Conservation (phyloP, 768 basidiomycete genomes). For the Suillus discolor region DNA sequence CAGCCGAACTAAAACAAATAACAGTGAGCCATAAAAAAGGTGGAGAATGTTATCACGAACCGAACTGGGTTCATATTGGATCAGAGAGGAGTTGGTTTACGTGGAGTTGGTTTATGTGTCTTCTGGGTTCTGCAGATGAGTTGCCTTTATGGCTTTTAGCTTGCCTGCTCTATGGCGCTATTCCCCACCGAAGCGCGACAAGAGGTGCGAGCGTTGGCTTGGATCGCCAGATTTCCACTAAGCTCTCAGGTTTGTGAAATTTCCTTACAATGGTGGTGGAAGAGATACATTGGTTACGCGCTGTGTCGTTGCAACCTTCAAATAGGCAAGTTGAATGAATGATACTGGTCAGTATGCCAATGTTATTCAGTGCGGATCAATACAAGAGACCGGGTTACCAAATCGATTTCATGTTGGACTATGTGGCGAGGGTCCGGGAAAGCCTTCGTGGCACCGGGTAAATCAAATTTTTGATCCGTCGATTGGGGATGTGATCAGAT, state of each 20-base stretch:
- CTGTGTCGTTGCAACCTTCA: neutral
- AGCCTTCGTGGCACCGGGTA: neutral
- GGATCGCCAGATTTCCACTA: neutral
- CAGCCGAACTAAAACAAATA: neutral
- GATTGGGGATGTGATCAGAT: neutral
- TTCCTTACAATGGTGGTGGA: slow-evolving; percentile 3
- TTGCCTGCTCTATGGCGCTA: neutral
- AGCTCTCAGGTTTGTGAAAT: neutral
- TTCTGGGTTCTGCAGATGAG: neutral
- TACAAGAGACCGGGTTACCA: neutral
- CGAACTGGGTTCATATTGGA: neutral
- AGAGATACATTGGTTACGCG: neutral
- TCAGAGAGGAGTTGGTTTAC: neutral
- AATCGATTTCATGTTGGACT: neutral
- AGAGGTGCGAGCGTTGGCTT: neutral
- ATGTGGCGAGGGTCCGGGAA: neutral
- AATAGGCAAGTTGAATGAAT: neutral
- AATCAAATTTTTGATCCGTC: neutral
- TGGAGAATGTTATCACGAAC: neutral
- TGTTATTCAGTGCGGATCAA: neutral
- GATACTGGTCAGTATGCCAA: neutral
- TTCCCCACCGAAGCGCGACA: neutral
- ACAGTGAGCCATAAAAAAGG: neutral
- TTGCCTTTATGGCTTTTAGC: no score
- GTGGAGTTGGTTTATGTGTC: neutral